phyloP scores from a whole-genome alignment of 2,329 filamentous ascomycete species.

The Arthrinium puccinioides region DNA sequence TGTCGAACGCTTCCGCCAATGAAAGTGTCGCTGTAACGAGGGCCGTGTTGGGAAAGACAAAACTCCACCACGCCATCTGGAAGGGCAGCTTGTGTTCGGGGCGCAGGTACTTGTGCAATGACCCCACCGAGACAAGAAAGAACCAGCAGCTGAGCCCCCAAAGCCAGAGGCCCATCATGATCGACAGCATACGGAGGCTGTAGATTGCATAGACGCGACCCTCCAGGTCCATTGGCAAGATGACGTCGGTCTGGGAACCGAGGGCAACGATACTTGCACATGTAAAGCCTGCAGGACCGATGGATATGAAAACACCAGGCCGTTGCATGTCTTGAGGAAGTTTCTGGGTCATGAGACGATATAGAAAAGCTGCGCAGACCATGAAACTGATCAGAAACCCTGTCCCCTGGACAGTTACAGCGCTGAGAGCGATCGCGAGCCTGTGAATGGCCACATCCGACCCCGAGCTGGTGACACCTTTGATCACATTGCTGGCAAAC shows the following conservation, averaged over 20 bases:
- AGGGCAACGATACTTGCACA: constrained; percentile 40
- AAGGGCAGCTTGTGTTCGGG: constrained; percentile 58
- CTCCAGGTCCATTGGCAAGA: constrained; percentile 36
- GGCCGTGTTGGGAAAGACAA: constrained; percentile 75
- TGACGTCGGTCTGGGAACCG: constrained; percentile 31
- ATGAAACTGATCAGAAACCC: constrained; percentile 58
- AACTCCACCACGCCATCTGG: constrained; percentile 81
- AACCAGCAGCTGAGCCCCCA: constrained; percentile 83
- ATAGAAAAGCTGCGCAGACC: constrained; percentile 79
- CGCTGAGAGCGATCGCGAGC: constrained; percentile 39
- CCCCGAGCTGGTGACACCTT: constrained; percentile 24
- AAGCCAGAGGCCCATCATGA: constrained; percentile 68
- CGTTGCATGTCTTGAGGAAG: constrained; percentile 67
- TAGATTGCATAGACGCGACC: constrained; percentile 32
- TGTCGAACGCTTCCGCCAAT: constrained; percentile 56
- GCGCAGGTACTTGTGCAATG: constrained; percentile 60
- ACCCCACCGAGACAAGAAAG: constrained; percentile 72
- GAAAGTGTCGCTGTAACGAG: constrained; percentile 68
- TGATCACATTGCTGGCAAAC: constrained; percentile 55
- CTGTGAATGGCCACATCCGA: constrained; percentile 27
- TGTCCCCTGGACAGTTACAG: constrained; percentile 44
- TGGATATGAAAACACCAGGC: constrained; percentile 77
- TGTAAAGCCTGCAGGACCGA: constrained; percentile 63
- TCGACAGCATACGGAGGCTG: constrained; percentile 38
- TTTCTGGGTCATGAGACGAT: constrained; percentile 83